Conservation (phyloP, 768 basidiomycete genomes). For the Lactarius hengduanensis region DNA sequence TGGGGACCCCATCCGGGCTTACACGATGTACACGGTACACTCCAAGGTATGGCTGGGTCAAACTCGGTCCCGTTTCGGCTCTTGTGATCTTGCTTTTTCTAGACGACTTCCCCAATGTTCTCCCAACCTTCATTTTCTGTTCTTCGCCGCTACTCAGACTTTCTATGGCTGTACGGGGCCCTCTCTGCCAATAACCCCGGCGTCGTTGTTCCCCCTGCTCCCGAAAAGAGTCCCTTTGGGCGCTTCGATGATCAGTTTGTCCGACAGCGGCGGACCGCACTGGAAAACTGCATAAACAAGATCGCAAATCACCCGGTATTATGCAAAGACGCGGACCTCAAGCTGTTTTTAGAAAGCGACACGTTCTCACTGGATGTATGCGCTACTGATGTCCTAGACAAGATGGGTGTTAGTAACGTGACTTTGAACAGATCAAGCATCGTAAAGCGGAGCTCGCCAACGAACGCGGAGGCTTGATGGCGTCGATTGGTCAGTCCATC, state of each 20-base stretch:
- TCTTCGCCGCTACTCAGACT: slow-evolving; percentile 95
- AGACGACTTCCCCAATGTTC: slow-evolving; percentile 86
- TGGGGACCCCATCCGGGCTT: slow-evolving; percentile 91
- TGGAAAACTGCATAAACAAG: slow-evolving; percentile 91
- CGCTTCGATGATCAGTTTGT: slow-evolving; percentile 93
- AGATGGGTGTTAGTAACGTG: slow-evolving; percentile 5
- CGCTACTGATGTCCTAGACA: slow-evolving; percentile 17
- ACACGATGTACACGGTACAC: slow-evolving; percentile 96
- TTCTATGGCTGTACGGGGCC: slow-evolving; percentile 93
- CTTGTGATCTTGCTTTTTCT: slow-evolving; percentile 1
- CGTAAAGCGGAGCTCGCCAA: slow-evolving; percentile 73
- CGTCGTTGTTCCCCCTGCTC: slow-evolving; percentile 93
- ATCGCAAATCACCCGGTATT: slow-evolving; percentile 91
- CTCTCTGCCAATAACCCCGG: slow-evolving; percentile 91
- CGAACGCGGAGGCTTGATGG: slow-evolving; percentile 81
- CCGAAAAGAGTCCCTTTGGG: slow-evolving; percentile 92
- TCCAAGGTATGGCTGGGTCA: slow-evolving; percentile 57
- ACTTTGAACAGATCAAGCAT: slow-evolving; percentile 71
- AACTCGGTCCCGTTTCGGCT: slow-evolving; percentile 2
- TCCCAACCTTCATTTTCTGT: slow-evolving; percentile 87
- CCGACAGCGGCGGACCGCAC: slow-evolving; percentile 74
- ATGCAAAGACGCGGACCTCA: slow-evolving; percentile 83
- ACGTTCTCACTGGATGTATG: slow-evolving; percentile 86
- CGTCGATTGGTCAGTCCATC: slow-evolving; percentile 76
- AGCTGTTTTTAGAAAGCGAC: slow-evolving; percentile 91